phyloP scores from a whole-genome alignment of 2,329 filamentous ascomycete species.

The Fusarium sp. region DNA sequence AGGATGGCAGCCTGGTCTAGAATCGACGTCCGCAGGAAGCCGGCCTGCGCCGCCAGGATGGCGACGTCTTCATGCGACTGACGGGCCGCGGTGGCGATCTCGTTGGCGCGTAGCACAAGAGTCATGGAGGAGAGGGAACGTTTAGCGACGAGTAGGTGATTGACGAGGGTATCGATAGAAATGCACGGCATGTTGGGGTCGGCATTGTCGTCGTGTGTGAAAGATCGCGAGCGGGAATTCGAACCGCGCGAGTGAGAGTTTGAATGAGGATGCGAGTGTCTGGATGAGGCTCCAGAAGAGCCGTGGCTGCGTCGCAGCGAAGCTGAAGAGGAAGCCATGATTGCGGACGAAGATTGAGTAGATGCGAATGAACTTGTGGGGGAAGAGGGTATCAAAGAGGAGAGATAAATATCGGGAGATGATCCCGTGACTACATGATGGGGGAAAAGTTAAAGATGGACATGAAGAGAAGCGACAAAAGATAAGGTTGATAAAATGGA shows the following conservation, averaged over 20 bases:
- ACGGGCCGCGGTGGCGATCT: constrained; percentile 82
- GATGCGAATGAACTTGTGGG: not conserved
- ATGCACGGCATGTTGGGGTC: constrained; percentile 33
- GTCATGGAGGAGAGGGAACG: constrained; percentile 85
- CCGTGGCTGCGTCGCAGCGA: constrained; percentile 51
- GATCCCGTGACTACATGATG: constrained; percentile 40
- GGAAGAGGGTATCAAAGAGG: not conserved
- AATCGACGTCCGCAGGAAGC: constrained; percentile 74
- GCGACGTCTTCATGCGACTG: constrained; percentile 81
- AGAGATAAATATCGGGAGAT: not conserved
- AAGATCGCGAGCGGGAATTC: constrained; percentile 31
- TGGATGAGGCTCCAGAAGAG: constrained; percentile 50
- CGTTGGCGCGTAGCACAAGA: constrained; percentile 86
- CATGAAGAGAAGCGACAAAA: constrained; percentile 6
- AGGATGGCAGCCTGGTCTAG: constrained; percentile 65
- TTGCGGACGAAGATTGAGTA: not conserved
- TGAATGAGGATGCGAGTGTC: constrained; percentile 44
- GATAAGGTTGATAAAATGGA: constrained; percentile 4
- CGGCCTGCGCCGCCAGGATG: constrained; percentile 74
- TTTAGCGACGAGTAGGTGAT: constrained; percentile 87
- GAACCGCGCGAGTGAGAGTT: constrained; percentile 44
- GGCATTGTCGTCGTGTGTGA: constrained; percentile 34
- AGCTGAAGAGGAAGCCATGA: constrained; percentile 51
- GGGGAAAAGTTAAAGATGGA: constrained; percentile 1
- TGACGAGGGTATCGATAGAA: constrained; percentile 80